phyloP scores from a whole-genome alignment of 495 filamentous ascomycete genomes.

The Aspergillus affinis region DNA sequence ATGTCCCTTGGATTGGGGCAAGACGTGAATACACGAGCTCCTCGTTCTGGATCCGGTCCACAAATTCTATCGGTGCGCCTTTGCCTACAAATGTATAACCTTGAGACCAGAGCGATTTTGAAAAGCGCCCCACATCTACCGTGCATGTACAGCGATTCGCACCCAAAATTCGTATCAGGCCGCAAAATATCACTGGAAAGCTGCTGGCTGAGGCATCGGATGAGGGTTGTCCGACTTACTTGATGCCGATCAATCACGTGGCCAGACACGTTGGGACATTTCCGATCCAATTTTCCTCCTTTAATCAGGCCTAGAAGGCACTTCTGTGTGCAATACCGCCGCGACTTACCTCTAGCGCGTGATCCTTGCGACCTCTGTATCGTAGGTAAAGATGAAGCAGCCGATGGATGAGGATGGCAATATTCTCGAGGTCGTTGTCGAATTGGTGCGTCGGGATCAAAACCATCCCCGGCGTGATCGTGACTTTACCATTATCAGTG shows the following conservation, averaged over 20 bases:
- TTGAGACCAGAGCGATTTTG: slow-evolving; percentile 41
- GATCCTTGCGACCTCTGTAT: slow-evolving; percentile 10
- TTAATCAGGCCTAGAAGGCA: slow-evolving; percentile 40
- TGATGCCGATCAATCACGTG: slow-evolving; percentile 26
- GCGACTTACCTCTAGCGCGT: slow-evolving; percentile 26
- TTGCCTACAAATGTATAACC: slow-evolving; percentile 53
- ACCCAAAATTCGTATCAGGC: slow-evolving; percentile 29
- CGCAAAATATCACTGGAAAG: slow-evolving; percentile 22
- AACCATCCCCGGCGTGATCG: slow-evolving; percentile 12
- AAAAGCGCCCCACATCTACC: slow-evolving; percentile 41
- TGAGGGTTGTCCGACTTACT: slow-evolving; percentile 11
- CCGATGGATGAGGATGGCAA: slow-evolving; percentile 7
- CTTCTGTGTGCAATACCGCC: slow-evolving; percentile 43
- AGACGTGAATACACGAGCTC: slow-evolving; percentile 36
- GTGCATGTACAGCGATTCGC: slow-evolving; percentile 37
- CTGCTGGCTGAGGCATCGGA: slow-evolving; percentile 15
- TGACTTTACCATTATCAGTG: too few species aligned
- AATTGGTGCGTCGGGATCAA: slow-evolving; percentile 16
- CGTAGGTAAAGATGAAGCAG: slow-evolving; percentile 6
- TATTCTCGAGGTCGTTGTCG: slow-evolving; percentile 4
- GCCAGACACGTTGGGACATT: slow-evolving; percentile 37
- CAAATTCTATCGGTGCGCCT: slow-evolving; percentile 30
- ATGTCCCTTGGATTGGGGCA: slow-evolving; percentile 30
- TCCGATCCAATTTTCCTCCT: slow-evolving; percentile 31
- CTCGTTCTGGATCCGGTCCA: slow-evolving; percentile 27